Evolutionary conservation across 2,329 filamentous ascomycete genomes (phyloP).

Genomic region (Botrytis elliptica): DNA sequence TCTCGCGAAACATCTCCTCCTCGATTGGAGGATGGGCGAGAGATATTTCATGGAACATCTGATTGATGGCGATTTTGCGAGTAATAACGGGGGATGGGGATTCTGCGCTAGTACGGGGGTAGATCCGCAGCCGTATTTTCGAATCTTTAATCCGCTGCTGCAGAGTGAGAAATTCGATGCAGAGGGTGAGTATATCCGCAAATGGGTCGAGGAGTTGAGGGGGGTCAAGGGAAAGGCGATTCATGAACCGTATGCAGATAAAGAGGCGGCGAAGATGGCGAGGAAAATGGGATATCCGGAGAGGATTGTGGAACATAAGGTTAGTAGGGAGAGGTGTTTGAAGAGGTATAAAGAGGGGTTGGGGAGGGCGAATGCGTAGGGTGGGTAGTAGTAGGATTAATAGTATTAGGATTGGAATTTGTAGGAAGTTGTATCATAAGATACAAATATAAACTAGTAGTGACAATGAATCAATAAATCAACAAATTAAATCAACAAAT

Average conservation of each 20-base stretch:
- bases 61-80: constrained; percentile 40
- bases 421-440: background rate
- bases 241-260: constrained; percentile 78
- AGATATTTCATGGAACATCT: constrained; percentile 75
- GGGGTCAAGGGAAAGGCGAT: constrained; percentile 65
- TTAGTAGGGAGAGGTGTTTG: constrained; percentile 64
- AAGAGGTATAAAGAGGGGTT: constrained; percentile 67
- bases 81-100: constrained; percentile 41
- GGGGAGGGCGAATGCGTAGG: constrained; percentile 45
- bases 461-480: too few relatives aligned
- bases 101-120: constrained; percentile 66
- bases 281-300: constrained; percentile 70
- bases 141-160: constrained; percentile 81
- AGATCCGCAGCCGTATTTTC: constrained; percentile 86
- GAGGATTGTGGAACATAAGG: constrained; percentile 73
- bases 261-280: constrained; percentile 58
- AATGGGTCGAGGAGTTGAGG: constrained; percentile 76
- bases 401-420: too few relatives aligned
- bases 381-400: too few relatives aligned
- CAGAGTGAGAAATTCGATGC: constrained; percentile 87
- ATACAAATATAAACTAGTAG: too few relatives aligned
- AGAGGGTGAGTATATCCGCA: constrained; percentile 74
- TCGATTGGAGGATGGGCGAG: constrained; percentile 84
- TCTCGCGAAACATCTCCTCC: constrained; percentile 72
- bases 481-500: too few relatives aligned